Conservation (phyloP, 2,329 filamentous ascomycete species). For the Paecilomyces variotii region DNA sequence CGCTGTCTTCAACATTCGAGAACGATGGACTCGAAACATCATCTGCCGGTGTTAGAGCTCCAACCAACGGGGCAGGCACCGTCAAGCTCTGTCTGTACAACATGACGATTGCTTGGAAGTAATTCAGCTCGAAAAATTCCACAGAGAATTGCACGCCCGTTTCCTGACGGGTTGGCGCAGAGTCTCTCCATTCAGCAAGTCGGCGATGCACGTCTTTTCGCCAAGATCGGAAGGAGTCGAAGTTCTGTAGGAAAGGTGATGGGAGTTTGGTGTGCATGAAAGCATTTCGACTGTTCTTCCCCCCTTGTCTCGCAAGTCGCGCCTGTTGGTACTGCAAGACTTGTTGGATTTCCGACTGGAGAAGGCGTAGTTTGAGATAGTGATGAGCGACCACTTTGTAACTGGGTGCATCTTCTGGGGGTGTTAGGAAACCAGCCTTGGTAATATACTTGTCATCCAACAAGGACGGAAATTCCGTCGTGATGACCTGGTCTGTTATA, state of each 20-base stretch:
- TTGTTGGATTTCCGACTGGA: conserved; percentile 93
- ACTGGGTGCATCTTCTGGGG: conserved; percentile 57
- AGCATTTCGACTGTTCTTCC: conserved; percentile 57
- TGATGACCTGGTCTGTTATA: conserved; percentile 92
- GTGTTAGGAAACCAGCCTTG: conserved; percentile 60
- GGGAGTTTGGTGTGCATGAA: conserved; percentile 72
- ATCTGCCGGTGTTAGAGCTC: conserved; percentile 58
- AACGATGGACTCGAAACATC: conserved; percentile 51
- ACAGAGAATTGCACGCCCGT: conserved; percentile 85
- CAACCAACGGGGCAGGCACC: conserved; percentile 75
- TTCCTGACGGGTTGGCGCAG: conserved; percentile 65
- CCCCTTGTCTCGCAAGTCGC: conserved; percentile 61
- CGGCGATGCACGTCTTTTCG: conserved; percentile 77
- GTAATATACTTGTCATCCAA: conserved; percentile 87
- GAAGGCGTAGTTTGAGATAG: conserved; percentile 77
- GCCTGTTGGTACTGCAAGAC: conserved; percentile 89
- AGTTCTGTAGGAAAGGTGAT: conserved; percentile 76
- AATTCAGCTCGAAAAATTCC: conserved; percentile 88
- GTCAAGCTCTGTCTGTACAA: conserved; percentile 85
- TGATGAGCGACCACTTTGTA: conserved; percentile 90
- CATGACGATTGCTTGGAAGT: conserved; percentile 96
- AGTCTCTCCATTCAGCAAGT: conserved; percentile 77
- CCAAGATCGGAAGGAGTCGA: conserved; percentile 82
- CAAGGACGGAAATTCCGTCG: conserved; percentile 84
- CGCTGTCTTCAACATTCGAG: conserved; percentile 37